These are phyloP conservation scores for Russula brevipes DNA, from an alignment of 768 basidiomycete species.

Conservation along the genomic window DNA sequence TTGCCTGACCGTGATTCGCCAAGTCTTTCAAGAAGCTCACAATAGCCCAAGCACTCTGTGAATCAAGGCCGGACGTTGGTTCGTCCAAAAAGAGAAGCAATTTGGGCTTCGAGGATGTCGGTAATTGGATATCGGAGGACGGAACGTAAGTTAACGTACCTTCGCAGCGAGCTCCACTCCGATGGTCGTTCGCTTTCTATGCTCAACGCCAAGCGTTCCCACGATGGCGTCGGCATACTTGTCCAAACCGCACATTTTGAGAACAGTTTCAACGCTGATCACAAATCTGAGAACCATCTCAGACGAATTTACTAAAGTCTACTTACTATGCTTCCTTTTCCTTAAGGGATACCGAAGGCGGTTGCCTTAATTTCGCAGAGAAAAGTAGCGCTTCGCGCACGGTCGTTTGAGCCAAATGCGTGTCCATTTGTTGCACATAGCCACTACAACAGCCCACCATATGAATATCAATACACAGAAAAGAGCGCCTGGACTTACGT, in stretches of 20 bases:
- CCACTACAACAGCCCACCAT: constrained; percentile 41
- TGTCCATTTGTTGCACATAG: constrained; percentile 84
- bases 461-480: constrained; percentile 30
- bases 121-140: neutral
- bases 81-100: constrained; percentile 84
- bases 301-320: neutral
- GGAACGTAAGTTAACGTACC: constrained; percentile 18
- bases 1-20: constrained; percentile 78
- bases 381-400: constrained; percentile 78
- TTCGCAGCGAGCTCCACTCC: constrained; percentile 86
- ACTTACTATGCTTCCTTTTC: constrained; percentile 81
- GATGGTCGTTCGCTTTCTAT: constrained; percentile 78
- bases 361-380: constrained; percentile 77
- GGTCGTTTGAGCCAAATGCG: constrained; percentile 67
- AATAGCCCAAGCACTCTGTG: constrained; percentile 83
- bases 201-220: constrained; percentile 61
- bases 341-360: constrained; percentile 49
- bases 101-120: constrained; percentile 47
- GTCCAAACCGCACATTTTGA: constrained; percentile 61
- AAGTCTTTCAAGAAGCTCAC: constrained; percentile 68
- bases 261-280: constrained; percentile 48
- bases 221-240: constrained; percentile 64
- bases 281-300: neutral
- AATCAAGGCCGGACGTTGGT: constrained; percentile 82
- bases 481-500: constrained; percentile 36